Evolutionary conservation across 805 yeast genomes (phyloP).

Genomic region (Citeromyces nyonsensis): DNA sequence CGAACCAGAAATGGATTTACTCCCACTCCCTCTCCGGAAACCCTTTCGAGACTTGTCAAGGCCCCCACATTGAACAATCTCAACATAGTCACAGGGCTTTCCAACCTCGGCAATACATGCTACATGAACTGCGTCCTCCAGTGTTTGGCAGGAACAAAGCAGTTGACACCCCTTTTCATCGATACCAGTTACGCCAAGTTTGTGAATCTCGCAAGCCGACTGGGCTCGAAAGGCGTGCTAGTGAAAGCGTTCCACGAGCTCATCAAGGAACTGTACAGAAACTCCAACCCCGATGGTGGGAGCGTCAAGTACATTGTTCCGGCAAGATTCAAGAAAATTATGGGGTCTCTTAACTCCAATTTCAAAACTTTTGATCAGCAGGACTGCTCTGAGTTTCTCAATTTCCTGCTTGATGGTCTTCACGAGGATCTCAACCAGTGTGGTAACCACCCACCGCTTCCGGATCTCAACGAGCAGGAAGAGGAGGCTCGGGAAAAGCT

Average conservation of each 20-base stretch:
- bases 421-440: slow-evolving; percentile 73
- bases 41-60: neutral
- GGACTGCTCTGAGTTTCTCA: slow-evolving; percentile 74
- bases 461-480: slow-evolving; percentile 54
- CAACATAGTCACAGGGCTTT: slow-evolving; percentile 51
- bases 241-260: slow-evolving; percentile 56
- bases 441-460: slow-evolving; percentile 35
- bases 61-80: slow-evolving; percentile 2
- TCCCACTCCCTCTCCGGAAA: neutral
- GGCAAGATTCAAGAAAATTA: slow-evolving; percentile 41
- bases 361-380: slow-evolving; percentile 65
- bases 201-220: slow-evolving; percentile 53
- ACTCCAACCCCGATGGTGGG: slow-evolving; percentile 9
- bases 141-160: slow-evolving; percentile 63
- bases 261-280: slow-evolving; percentile 33
- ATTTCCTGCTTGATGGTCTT: slow-evolving; percentile 56
- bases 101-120: slow-evolving; percentile 81
- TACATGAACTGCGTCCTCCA: slow-evolving; percentile 88
- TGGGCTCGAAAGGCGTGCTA: slow-evolving; percentile 72
- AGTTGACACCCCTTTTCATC: slow-evolving; percentile 46
- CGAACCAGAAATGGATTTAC: slow-evolving; percentile 8
- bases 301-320: slow-evolving; percentile 34
- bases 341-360: slow-evolving; percentile 51
- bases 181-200: slow-evolving; percentile 44
- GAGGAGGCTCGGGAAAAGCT: slow-evolving; percentile 58